These are phyloP conservation scores for Danielozyma ontarioensis DNA, from an alignment of 805 yeast species.

Conservation along the genomic window DNA sequence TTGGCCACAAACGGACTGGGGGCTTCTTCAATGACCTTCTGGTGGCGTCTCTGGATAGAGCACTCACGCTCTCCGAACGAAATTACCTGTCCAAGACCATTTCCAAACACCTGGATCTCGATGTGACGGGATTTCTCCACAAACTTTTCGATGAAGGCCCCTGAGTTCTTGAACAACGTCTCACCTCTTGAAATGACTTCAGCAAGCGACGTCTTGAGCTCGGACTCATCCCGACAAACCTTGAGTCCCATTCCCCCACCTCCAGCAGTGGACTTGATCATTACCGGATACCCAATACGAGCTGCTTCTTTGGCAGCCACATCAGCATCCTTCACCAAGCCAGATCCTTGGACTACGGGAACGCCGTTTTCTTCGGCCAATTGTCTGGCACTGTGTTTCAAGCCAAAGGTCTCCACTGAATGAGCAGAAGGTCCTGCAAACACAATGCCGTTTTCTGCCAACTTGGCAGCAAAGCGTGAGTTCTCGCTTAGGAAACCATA, in stretches of 20 bases:
- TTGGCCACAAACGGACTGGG: constrained; percentile 15
- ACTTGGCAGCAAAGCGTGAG: constrained; percentile 12
- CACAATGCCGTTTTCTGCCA: constrained; percentile 9
- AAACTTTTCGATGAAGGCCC: constrained; percentile 19
- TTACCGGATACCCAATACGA: constrained; percentile 19
- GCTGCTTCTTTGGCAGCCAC: constrained; percentile 9
- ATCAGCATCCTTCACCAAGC: constrained; percentile 6
- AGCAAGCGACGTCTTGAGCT: constrained; percentile 8
- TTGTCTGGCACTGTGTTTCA: constrained; percentile 19
- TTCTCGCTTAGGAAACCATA: constrained; percentile 50
- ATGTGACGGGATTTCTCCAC: constrained; percentile 19
- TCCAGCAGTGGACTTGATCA: constrained; percentile 23
- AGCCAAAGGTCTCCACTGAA: constrained; percentile 18
- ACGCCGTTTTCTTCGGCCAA: constrained; percentile 15
- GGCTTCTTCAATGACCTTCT: constrained; percentile 22
- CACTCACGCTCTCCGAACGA: constrained; percentile 24
- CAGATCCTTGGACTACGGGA: constrained; percentile 22
- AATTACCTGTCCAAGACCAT: constrained; percentile 19
- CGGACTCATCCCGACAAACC: constrained; percentile 9
- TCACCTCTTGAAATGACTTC: constrained; percentile 19
- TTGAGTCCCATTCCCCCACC: constrained; percentile 27
- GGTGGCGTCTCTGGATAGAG: constrained; percentile 25
- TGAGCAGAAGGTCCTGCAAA: constrained; percentile 21
- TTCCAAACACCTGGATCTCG: constrained; percentile 22
- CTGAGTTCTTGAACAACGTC: constrained; percentile 14